A percentile compares a stretch with the other conserved stretches of the same genome.
Conservation (phyloP, 2,329 filamentous ascomycete species). For the Diplocarpon mali region DNA sequence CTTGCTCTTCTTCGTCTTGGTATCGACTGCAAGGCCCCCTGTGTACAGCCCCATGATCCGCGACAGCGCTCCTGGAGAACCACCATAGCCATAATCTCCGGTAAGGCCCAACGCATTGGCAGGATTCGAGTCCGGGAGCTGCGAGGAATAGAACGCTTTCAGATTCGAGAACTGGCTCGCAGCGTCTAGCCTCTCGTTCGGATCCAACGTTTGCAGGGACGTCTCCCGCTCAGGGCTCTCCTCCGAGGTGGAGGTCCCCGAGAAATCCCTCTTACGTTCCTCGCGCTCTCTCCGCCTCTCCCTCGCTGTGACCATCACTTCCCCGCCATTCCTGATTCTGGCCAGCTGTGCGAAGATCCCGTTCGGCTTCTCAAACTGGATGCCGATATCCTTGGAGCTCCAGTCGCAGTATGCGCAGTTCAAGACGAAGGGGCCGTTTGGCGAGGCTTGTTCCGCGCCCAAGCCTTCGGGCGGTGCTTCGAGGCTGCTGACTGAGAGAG, state of each 20-base stretch:
- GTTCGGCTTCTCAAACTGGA: conserved; percentile 82
- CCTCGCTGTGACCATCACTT: conserved; percentile 37
- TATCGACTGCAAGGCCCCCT: conserved; percentile 46
- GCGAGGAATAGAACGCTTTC: conserved; percentile 69
- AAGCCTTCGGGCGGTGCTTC: conserved; percentile 35
- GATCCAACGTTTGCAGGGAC: conserved; percentile 21
- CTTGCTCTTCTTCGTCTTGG: conserved; percentile 56
- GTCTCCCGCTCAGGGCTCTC: conserved; percentile 29
- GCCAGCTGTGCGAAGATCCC: conserved; percentile 74
- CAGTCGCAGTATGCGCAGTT: conserved; percentile 88
- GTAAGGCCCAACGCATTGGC: conserved; percentile 45
- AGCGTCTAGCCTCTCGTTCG: conserved; percentile 37
- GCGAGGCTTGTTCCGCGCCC: conserved; percentile 28
- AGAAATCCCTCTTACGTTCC: conserved; percentile 18
- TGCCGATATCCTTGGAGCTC: conserved; percentile 79
- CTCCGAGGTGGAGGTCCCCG: conserved; percentile 19
- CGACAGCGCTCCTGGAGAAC: conserved; percentile 70
- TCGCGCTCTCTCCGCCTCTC: conserved; percentile 27
- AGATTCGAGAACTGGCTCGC: conserved; percentile 67
- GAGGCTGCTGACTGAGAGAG: conserved; percentile 62
- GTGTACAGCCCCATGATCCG: conserved; percentile 91
- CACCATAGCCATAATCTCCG: conserved; percentile 44
- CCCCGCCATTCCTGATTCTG: conserved; percentile 54
- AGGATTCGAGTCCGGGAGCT: conserved; percentile 53
- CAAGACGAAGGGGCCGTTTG: conserved; percentile 59